Evolutionary conservation across 1,284 basidiomycete genomes (phyloP), one percentile per base, ranked within the genome.

Genomic region (Microbotryum violaceum): DNA sequence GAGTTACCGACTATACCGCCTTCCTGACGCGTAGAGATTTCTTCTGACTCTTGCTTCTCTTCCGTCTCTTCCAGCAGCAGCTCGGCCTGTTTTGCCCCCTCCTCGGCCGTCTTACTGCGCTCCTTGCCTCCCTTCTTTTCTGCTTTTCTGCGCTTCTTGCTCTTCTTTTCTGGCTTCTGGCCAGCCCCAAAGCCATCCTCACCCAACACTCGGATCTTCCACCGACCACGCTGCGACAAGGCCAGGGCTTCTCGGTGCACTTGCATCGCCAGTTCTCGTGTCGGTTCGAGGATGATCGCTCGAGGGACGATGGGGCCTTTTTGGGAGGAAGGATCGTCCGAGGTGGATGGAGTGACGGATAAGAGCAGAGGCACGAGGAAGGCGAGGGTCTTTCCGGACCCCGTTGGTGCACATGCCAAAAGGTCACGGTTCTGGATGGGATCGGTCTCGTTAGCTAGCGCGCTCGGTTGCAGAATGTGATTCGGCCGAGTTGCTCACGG

Each of bases 181-280:
- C 45, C 37, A 14, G 10, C 42, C 1, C 56, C 58, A 2, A 82
- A 83, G 31, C 73, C 77, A 72, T 85, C 87, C 70, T 88, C 84
- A 8, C 83, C 78, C 55, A 91, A 86, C 25, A 96, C 78, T 3
- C 90, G 78, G 37, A 87, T 81, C 57, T 84, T 81, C 91, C 92
- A 96, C 70, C 86, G 88, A 53, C 89, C 81, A 8, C 88, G 89
- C 65, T 85, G 80, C 1, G 87, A 86, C 16, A 96, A 78, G 73
- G 90, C 91, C 50, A 88, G 74, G 65, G 87, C 89, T 73, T 98
- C 96, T 61, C 91, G 91, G 65, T 91, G 82, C 62, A 98, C 97
- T 74, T 99, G 96, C 68, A 91, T 86, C 0, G 94, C 92, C n/a
- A 99, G 77, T 77, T 99, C 96, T 66, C 91, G 84, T 0, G 96